Percentiles rank a stretch among this genome's conserved stretches.
Evolutionary conservation across 208 protist genomes (phyloP).

Genomic region (Acanthamoeba healyi): DNA sequence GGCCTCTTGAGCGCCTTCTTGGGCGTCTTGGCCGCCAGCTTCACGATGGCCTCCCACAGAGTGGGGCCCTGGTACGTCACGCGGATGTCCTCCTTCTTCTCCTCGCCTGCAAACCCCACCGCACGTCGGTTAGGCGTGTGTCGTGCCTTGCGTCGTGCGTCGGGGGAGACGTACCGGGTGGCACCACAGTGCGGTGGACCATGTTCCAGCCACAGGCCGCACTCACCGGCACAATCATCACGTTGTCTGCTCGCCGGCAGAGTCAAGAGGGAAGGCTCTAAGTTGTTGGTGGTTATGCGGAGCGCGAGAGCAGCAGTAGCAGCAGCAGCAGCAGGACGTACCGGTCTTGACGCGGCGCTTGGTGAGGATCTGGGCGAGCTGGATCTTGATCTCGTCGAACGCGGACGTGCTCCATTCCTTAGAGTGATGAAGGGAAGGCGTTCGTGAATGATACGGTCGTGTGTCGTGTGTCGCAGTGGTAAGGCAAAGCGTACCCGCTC

Average conservation of each 20-base stretch:
- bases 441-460: no score
- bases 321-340: not conserved
- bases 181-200: not conserved
- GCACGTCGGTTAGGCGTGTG: no score
- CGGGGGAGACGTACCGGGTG: not conserved
- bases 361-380: not conserved
- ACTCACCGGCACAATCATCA: not conserved
- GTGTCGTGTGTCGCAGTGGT: no score
- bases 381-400: not conserved
- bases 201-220: not conserved
- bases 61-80: slow-evolving; percentile 5
- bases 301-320: no score
- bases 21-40: not conserved
- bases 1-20: not conserved
- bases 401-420: not conserved
- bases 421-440: not conserved
- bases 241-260: not conserved
- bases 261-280: not conserved
- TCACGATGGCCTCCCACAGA: slow-evolving; percentile 30
- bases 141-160: no score
- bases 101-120: not conserved
- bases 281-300: no score
- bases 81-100: not conserved
- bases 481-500: not conserved
- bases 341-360: not conserved